These are phyloP conservation scores for Mycena leptocephala DNA, from an alignment of 768 basidiomycete genomes.

Conservation along the genomic window DNA sequence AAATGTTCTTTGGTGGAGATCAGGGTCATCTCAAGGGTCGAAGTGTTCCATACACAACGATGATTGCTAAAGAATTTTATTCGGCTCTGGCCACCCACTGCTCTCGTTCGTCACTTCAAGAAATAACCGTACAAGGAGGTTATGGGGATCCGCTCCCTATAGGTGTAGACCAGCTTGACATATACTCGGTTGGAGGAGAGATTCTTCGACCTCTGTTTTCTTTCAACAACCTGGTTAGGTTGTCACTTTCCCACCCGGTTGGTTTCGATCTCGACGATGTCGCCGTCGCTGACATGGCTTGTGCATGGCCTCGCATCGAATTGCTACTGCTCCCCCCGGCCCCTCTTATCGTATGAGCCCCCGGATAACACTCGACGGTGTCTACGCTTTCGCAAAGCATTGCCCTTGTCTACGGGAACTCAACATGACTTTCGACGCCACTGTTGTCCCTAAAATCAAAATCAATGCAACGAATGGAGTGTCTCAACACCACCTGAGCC, in stretches of 20 bases:
- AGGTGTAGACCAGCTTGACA: neutral
- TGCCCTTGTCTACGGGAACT: neutral
- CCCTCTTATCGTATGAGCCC: neutral
- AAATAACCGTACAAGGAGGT: neutral
- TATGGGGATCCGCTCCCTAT: no score
- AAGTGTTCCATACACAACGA: neutral
- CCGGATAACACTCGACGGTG: neutral
- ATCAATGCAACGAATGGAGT: neutral
- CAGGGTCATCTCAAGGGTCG: neutral
- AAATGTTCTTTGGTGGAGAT: neutral
- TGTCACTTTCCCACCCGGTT: neutral
- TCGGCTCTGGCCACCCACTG: neutral
- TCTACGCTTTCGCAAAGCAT: neutral
- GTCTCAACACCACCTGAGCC: neutral
- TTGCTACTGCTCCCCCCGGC: neutral
- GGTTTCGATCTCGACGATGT: neutral
- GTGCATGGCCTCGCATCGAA: neutral
- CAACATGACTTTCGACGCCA: neutral
- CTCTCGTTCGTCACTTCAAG: neutral
- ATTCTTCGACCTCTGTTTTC: neutral
- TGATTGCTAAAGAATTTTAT: neutral
- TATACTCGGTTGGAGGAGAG: neutral
- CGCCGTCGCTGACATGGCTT: neutral
- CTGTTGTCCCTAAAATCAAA: neutral
- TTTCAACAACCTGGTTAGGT: neutral